A percentile compares a stretch with the other conserved stretches of the same genome.
Conservation (phyloP, 1,284 basidiomycete genomes). For the Cerrena zonata region DNA sequence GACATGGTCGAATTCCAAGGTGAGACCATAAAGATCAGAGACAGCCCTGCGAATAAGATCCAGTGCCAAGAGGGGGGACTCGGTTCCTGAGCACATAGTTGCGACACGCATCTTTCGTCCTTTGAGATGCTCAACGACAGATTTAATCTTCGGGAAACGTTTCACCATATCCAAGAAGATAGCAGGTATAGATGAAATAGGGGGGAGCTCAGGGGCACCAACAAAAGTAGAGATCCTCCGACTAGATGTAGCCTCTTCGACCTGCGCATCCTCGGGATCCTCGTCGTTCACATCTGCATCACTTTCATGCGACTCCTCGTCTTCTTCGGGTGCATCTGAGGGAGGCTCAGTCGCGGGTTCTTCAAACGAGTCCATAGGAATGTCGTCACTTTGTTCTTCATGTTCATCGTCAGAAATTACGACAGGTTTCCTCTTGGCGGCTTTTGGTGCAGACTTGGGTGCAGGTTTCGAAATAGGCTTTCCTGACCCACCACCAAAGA, state of each 20-base stretch:
- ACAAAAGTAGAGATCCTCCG: slow-evolving; percentile 34
- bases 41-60: slow-evolving; percentile 77
- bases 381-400: neutral
- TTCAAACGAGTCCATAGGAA: neutral
- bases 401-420: neutral
- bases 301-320: neutral
- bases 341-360: neutral
- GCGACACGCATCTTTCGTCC: slow-evolving; percentile 87
- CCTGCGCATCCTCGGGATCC: slow-evolving; percentile 29
- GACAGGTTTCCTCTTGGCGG: neutral
- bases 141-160: slow-evolving; percentile 62
- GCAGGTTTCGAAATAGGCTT: neutral
- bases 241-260: slow-evolving; percentile 15
- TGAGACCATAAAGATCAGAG: slow-evolving; percentile 59
- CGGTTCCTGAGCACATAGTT: slow-evolving; percentile 97
- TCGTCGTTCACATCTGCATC: slow-evolving; percentile 22
- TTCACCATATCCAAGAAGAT: slow-evolving; percentile 84
- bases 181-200: slow-evolving; percentile 73
- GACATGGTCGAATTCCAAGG: slow-evolving; percentile 81
- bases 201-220: slow-evolving; percentile 59
- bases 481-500: neutral
- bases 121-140: slow-evolving; percentile 64
- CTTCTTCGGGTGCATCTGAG: neutral
- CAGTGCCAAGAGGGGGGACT: slow-evolving; percentile 87
- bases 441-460: neutral